phyloP scores from a whole-genome alignment of 495 filamentous ascomycete species.

The Penicillium nucicola region DNA sequence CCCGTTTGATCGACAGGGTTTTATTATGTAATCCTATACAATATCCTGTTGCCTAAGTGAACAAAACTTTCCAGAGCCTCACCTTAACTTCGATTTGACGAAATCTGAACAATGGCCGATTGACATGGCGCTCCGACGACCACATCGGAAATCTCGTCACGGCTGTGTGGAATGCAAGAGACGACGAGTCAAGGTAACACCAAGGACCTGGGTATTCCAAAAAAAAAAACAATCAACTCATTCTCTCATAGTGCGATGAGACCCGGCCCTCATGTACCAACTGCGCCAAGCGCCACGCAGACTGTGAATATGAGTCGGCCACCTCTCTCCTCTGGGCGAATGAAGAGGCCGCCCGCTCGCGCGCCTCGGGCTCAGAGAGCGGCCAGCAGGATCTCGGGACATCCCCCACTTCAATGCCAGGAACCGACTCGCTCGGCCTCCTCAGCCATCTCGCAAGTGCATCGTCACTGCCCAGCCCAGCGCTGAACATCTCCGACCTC shows the following conservation, averaged over 20 bases:
- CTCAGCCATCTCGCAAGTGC: conserved; percentile 19
- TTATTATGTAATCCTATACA: conserved; percentile 12
- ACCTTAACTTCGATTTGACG: not conserved
- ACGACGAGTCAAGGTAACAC: conserved; percentile 38
- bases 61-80: not conserved
- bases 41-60: conserved; percentile 22
- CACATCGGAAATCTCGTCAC: conserved; percentile 33
- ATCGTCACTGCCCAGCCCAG: conserved; percentile 1
- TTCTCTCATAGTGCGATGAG: conserved; percentile 33
- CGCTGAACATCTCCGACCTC: conserved; percentile 34
- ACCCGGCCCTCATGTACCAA: conserved; percentile 36
- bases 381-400: conserved; percentile 12
- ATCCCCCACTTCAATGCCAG: not conserved
- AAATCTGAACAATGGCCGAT: not conserved
- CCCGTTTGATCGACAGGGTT: conserved; percentile 31
- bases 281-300: conserved; percentile 36
- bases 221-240: not conserved
- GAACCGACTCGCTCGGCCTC: conserved; percentile 22
- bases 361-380: conserved; percentile 19
- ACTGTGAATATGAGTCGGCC: conserved; percentile 39
- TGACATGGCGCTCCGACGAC: conserved; percentile 35
- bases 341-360: conserved; percentile 24
- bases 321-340: conserved; percentile 39
- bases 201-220: not conserved
- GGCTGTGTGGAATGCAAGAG: conserved; percentile 35